Conservation (phyloP, 805 yeast species). For the Metschnikowia santaceciliae region DNA sequence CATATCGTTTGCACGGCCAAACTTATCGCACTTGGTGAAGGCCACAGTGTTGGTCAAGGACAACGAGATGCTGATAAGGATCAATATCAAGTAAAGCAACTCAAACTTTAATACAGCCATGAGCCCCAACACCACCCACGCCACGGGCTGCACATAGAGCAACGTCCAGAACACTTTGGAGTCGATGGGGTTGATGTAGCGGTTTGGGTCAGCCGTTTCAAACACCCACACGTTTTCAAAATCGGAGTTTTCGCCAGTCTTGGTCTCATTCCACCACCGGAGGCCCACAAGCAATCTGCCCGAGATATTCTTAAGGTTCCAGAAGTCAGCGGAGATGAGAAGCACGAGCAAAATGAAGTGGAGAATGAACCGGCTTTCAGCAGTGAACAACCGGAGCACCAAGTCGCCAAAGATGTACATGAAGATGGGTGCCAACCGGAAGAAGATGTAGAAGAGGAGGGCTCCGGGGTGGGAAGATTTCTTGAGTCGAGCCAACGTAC, state of each 20-base stretch:
- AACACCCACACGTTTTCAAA: conserved; percentile 77
- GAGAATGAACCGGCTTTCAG: conserved; percentile 48
- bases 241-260: conserved; percentile 34
- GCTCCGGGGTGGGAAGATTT: conserved; percentile 87
- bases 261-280: conserved; percentile 92
- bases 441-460: conserved; percentile 54
- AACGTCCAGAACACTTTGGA: conserved; percentile 85
- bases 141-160: conserved; percentile 66
- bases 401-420: conserved; percentile 69
- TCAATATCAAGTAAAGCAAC: conserved; percentile 60
- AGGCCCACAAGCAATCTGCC: conserved; percentile 89
- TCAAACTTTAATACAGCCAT: conserved; percentile 77
- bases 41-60: conserved; percentile 85
- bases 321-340: conserved; percentile 82
- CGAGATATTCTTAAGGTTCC: conserved; percentile 88
- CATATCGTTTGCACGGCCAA: conserved; percentile 73
- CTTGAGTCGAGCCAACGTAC: conserved; percentile 27
- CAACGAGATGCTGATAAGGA: conserved; percentile 63
- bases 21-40: conserved; percentile 87
- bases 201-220: conserved; percentile 72
- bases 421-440: conserved; percentile 60
- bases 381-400: conserved; percentile 45
- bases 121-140: conserved; percentile 72
- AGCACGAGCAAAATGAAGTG: conserved; percentile 77
- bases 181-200: conserved; percentile 84